Percentiles rank a stretch among this genome's conserved stretches.
phyloP scores from a whole-genome alignment of 2,329 filamentous ascomycete species.

The Curvularia sp. region DNA sequence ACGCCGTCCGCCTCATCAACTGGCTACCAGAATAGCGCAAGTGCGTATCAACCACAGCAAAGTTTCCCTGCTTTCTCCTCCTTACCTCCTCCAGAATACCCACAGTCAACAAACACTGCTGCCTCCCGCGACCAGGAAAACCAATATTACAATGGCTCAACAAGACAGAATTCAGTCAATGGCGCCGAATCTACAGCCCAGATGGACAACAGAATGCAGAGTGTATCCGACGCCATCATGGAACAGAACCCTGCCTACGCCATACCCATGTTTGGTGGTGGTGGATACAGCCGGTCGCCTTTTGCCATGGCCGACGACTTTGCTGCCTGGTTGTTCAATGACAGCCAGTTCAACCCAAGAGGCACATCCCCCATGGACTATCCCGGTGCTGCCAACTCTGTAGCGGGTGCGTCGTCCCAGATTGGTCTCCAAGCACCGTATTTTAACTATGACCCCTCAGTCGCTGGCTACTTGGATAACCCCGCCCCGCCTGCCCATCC shows the following conservation, averaged over 20 bases:
- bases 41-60: constrained; percentile 64
- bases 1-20: constrained; percentile 54
- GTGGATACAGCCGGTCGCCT: constrained; percentile 83
- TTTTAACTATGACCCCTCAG: constrained; percentile 58
- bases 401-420: constrained; percentile 49
- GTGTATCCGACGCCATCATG: constrained; percentile 51
- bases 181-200: constrained; percentile 49
- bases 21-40: constrained; percentile 45
- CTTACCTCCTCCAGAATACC: constrained; percentile 66
- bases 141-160: constrained; percentile 47
- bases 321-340: constrained; percentile 83
- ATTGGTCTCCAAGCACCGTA: constrained; percentile 59
- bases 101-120: constrained; percentile 44
- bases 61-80: constrained; percentile 67
- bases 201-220: constrained; percentile 44
- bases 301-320: constrained; percentile 90
- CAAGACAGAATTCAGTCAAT: constrained; percentile 48
- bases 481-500: constrained; percentile 71
- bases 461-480: constrained; percentile 57
- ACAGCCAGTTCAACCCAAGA: constrained; percentile 58
- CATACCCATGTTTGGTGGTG: constrained; percentile 86
- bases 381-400: constrained; percentile 42
- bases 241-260: constrained; percentile 62
- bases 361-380: constrained; percentile 50
- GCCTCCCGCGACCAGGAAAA: constrained; percentile 45